These are phyloP conservation scores for Podaxis sp. DNA, from an alignment of 768 basidiomycete species.

Conservation along the genomic window DNA sequence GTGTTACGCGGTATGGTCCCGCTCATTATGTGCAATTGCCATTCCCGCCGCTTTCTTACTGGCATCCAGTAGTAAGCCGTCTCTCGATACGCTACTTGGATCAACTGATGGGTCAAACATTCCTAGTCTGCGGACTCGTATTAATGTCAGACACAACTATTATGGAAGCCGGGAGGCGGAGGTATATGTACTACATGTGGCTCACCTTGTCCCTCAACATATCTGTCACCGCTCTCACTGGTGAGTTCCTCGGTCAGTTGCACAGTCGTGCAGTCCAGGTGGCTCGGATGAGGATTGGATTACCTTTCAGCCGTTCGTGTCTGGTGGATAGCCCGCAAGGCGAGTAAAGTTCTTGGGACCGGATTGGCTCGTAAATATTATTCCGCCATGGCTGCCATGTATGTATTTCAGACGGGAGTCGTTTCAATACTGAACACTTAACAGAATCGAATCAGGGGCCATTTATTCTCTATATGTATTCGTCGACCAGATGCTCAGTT, in stretches of 20 bases:
- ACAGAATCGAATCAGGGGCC: conserved; percentile 38
- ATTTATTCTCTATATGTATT: conserved; percentile 29
- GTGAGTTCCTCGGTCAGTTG: conserved; percentile 20
- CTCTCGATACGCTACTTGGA: neutral
- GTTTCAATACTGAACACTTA: neutral
- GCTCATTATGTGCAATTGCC: conserved; percentile 26
- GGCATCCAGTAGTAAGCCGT: conserved; percentile 31
- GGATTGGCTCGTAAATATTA: conserved; percentile 31
- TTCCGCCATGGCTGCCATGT: conserved; percentile 37
- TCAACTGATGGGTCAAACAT: neutral
- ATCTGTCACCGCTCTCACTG: conserved; percentile 33
- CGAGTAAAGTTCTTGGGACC: conserved; percentile 26
- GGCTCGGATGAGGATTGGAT: neutral
- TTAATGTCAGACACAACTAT: conserved; percentile 24
- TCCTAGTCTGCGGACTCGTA: neutral
- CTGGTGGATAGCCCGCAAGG: conserved; percentile 31
- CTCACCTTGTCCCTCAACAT: conserved; percentile 35
- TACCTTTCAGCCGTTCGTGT: conserved; percentile 31
- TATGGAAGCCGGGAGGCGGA: conserved; percentile 9
- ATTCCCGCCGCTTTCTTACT: conserved; percentile 29
- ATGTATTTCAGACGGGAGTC: conserved; percentile 15
- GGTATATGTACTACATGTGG: conserved; percentile 33
- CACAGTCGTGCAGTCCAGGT: too few relatives aligned
- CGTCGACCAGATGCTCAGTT: neutral
- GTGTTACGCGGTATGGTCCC: conserved; percentile 39